Conservation (phyloP, 768 basidiomycete species). For the Boletus vermiculosoides region DNA sequence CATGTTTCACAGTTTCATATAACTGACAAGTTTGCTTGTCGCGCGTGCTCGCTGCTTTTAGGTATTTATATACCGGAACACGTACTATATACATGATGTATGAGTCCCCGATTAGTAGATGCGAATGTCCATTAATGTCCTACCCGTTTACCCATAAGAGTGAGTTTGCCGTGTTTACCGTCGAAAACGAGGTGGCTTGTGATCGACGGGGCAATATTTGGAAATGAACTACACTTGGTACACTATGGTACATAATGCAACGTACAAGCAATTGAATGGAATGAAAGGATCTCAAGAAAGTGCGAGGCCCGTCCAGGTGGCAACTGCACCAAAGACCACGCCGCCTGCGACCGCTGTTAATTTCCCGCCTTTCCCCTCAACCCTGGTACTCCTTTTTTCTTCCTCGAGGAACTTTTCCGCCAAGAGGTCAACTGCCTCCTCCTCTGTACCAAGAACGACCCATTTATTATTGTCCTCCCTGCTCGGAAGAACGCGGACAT, state of each 20-base stretch:
- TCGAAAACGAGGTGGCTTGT: background rate
- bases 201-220: constrained; percentile 5
- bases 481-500: constrained; percentile 39
- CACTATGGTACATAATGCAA: background rate
- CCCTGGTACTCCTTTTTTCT: constrained; percentile 22
- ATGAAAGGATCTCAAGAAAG: constrained; percentile 37
- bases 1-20: background rate
- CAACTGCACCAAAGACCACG: constrained; percentile 60
- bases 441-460: constrained; percentile 53
- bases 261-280: background rate
- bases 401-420: constrained; percentile 31
- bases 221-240: background rate
- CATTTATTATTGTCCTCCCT: constrained; percentile 38
- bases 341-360: constrained; percentile 51
- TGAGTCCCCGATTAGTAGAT: background rate
- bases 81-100: constrained; percentile 1
- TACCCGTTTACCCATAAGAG: background rate
- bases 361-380: constrained; percentile 27
- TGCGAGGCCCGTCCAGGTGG: constrained; percentile 59
- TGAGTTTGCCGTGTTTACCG: background rate
- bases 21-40: background rate
- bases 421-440: constrained; percentile 41
- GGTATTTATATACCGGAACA: background rate
- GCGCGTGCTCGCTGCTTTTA: background rate
- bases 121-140: background rate